Base-by-base conservation (phyloP, 257 asterid species). In the Forsythia viridissima region DNA sequence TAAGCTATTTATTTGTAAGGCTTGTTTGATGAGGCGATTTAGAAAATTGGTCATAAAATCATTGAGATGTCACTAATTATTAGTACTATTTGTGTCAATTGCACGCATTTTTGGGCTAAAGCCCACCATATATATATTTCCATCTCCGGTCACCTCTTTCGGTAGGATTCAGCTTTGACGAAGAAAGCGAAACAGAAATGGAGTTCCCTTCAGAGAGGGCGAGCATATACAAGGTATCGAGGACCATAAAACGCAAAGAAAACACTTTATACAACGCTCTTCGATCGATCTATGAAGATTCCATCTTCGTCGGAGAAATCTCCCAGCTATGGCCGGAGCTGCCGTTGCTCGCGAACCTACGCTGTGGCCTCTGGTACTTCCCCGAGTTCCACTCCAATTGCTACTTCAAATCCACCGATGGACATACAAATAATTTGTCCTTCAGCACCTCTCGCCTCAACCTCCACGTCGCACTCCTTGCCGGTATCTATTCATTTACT, bases 371-470 rank as follows among this genome's bases (percentile, higher is more conserved):
- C 48, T 95, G 99, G 99, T 95, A 93, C 83, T 90, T 88, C 1
- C 80, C 84, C 20, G 90, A 81, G 6, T 92, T 93, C 81, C 83
- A 92, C 73, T 88, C 85, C 78, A 88, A 86, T 5, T 92, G 98
- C 74, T 95, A 95, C 84, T 95, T 93, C 91, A 95, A 95, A 87
- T 95, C 99, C 80, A 95, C 99, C 71, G 99, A 95, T 75, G 99
- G 99, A 81, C 99, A 95, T 82, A 91, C 94, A 84, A 95, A 93
- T 80, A 95, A 93, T 73, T 86, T 93, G 74, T 93, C 98, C 34
- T 95, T 95, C 85, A 93, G 80, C 57, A 95, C 94, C 73, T 87
- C 94, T 71, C 97, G 99, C 43, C 98, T 95, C 85, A 95, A 95
- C 72, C 93, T 95, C 74, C 99, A 95, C 15, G 92, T 93, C 10